Percentiles rank a stretch among this genome's conserved stretches.
Evolutionary conservation across 345 rosid genomes (phyloP).

Genomic region (Aquilaria sinensis): DNA sequence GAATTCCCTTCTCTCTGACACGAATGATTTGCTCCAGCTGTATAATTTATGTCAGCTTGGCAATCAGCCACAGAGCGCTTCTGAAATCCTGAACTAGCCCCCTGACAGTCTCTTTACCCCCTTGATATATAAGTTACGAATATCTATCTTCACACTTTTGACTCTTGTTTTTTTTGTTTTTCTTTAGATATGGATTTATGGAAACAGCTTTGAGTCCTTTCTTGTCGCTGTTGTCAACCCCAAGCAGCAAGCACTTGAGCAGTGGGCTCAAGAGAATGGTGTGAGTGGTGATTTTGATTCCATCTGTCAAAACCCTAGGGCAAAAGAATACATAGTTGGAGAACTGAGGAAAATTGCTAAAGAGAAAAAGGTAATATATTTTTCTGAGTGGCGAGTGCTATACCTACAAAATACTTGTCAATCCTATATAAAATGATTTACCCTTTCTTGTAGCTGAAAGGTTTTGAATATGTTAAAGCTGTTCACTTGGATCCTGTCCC

Average conservation of each 20-base stretch:
- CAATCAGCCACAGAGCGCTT: too few relatives aligned
- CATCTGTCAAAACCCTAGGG: constrained; percentile 56
- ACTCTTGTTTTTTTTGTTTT: background rate
- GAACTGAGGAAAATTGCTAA: constrained; percentile 67
- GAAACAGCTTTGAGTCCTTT: constrained; percentile 92
- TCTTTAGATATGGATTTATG: constrained; percentile 87
- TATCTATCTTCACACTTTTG: background rate
- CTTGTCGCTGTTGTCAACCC: constrained; percentile 90
- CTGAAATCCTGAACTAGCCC: too few relatives aligned
- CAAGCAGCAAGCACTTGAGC: constrained; percentile 61
- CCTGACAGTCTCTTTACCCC: too few relatives aligned
- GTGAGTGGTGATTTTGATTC: constrained; percentile 61
- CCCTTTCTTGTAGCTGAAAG: constrained; percentile 55
- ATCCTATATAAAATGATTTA: background rate
- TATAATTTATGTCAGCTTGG: too few relatives aligned
- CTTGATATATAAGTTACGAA: too few relatives aligned
- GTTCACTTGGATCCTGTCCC: constrained; percentile 81
- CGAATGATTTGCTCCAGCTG: too few relatives aligned
- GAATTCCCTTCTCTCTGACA: too few relatives aligned
- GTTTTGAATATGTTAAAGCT: constrained; percentile 78
- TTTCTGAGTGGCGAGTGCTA: background rate
- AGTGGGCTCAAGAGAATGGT: constrained; percentile 71
- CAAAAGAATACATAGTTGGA: constrained; percentile 58
- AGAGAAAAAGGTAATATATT: constrained; percentile 58
- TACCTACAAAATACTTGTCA: too few relatives aligned